phyloP scores from a whole-genome alignment of 2,329 filamentous ascomycete species.

The Metarhizium robertsii region DNA sequence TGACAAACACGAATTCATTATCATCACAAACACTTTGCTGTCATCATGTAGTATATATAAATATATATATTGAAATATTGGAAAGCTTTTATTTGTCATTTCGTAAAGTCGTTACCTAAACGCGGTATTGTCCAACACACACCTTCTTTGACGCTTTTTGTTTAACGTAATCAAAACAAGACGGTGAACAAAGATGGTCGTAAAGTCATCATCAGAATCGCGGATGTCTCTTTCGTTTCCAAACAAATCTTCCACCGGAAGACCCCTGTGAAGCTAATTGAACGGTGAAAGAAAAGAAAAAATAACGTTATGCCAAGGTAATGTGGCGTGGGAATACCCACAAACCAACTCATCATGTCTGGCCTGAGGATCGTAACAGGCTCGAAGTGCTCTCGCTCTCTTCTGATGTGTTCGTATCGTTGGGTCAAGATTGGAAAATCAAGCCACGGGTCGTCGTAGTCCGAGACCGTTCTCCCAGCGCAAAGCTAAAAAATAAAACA shows the following conservation, averaged over 20 bases:
- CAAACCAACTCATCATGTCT: conserved; percentile 18
- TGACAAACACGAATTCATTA: too few species aligned
- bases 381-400: conserved; percentile 19
- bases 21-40: too few species aligned
- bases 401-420: conserved; percentile 20
- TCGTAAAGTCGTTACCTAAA: conserved; percentile 30
- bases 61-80: conserved; percentile 7
- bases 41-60: not conserved
- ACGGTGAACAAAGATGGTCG: conserved; percentile 17
- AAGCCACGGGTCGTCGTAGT: conserved; percentile 10
- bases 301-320: conserved; percentile 7
- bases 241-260: conserved; percentile 12
- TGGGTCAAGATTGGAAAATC: conserved; percentile 17
- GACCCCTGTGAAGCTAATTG: conserved; percentile 8
- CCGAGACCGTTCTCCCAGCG: conserved; percentile 7
- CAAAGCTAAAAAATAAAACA: not conserved
- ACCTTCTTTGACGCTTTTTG: conserved; percentile 20
- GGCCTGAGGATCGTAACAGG: conserved; percentile 30
- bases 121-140: conserved; percentile 24
- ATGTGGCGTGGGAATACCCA: conserved; percentile 12
- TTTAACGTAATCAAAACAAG: conserved; percentile 15
- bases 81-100: conserved; percentile 29
- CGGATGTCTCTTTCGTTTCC: conserved; percentile 16
- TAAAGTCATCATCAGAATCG: conserved; percentile 25
- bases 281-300: conserved; percentile 9